Evolutionary conservation across 176 grass and related monocot genomes (phyloP), one percentile per base, ranked within the genome.

Genomic region (Triticum turgidum): DNA sequence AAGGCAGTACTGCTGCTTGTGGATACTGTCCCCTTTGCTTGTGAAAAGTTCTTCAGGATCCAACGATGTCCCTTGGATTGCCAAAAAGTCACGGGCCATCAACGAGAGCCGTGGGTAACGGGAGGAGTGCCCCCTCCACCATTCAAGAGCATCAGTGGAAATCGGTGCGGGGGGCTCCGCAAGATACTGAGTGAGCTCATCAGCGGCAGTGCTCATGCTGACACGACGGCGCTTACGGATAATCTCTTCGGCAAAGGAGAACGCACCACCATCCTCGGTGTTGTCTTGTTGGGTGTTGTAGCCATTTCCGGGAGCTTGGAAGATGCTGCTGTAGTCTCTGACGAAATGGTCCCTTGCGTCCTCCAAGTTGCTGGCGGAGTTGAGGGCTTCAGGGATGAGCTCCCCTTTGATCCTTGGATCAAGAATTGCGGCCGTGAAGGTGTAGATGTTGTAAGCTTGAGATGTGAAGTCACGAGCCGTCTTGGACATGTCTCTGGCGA

Each of bases 181-280:
- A 2, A 98, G 80, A 81, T 95, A 98, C 84, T 96, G 96, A 2
- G 92, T 82, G 64, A 98, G 90, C 84, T 98, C 96, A 15, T 98
- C 96, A 71, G 77, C 89, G 21, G 96, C 77, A 51, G 89, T 84
- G 75, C 29, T 91, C 86, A 91, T 89, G 72, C 82, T 89, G 77
- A 93, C 69, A 8, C 90, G 88, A 4, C 96, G 93, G 33, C 91
- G 82, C 75, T 96, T 98, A 41, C 93, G 85, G 24, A 94, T 91
- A 71, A 98, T 98, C 84, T 98, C 96, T 89, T 98, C 96, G 44
- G 96, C 96, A 65, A 96, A 98, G 45, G 96, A 96, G 86, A 98
- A 94, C 18, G 87, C 88, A 9, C 87, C 80, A 42, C 69, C 72
- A 78, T 86, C 86, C 22, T 91, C 93, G 2, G 54, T 30, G 59